Conservation (phyloP, 192 early-diverging fungal species). For the Linnemannia exigua region DNA sequence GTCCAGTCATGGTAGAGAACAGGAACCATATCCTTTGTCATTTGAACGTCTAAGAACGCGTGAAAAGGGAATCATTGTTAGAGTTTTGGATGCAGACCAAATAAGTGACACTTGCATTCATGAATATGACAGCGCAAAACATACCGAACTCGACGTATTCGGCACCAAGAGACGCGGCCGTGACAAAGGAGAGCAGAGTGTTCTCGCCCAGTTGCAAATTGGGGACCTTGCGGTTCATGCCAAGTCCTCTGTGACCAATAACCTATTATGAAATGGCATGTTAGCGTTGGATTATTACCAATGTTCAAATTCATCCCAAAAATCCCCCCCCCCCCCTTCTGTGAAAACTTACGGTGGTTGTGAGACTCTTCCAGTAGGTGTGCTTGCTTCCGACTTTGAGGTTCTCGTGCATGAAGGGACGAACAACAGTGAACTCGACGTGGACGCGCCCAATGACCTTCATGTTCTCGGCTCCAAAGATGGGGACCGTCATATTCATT, state of each 20-base stretch:
- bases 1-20: constrained; percentile 97
- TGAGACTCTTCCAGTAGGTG: constrained; percentile 72
- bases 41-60: constrained; percentile 80
- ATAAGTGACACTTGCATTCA: background rate
- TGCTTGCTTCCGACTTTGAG: constrained; percentile 67
- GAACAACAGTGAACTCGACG: constrained; percentile 75
- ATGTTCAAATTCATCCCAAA: background rate
- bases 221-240: constrained; percentile 80
- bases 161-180: constrained; percentile 86
- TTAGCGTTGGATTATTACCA: background rate
- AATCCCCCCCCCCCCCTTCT: no score
- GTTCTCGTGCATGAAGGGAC: constrained; percentile 72
- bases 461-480: constrained; percentile 62
- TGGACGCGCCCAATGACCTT: constrained; percentile 69
- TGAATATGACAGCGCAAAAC: background rate
- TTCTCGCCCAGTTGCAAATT: constrained; percentile 92
- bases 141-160: constrained; percentile 93
- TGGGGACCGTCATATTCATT: constrained; percentile 69
- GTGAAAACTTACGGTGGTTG: constrained; percentile 65
- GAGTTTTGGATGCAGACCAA: background rate
- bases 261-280: constrained; percentile 52
- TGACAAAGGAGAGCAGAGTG: constrained; percentile 87
- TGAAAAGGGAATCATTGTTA: background rate
- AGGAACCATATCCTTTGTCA: constrained; percentile 89
- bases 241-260: constrained; percentile 92